Evolutionary conservation across 208 protist species (phyloP), one percentile per base, ranked within the genome.

Genomic region (Tritrichomonas musculus): DNA sequence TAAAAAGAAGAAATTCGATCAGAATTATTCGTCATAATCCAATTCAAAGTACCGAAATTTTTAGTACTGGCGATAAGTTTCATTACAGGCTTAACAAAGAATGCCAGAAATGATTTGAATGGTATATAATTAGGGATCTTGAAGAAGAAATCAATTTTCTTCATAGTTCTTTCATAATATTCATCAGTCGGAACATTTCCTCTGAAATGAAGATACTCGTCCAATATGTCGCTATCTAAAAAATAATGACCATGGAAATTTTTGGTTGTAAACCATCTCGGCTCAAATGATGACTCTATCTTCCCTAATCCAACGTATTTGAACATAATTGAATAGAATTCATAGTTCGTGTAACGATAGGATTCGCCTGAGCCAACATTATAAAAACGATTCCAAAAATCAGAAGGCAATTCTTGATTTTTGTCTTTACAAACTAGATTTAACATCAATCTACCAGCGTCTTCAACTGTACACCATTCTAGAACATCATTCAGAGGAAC

Each of bases 181-280:
- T 50, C 73, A n/a, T 50, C 41, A 30, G 41, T 82, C 50, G 33
- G 41, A 82, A 82, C 25, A 30, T 82, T 82, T n/a, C 0, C 41
- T 50, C 73, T 47, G 73, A 82, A 82, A 5, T 82, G n/a, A 2
- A 82, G 22, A 30, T n/a, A 50, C 0, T 14, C 30, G 1, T 82
- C 73, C 20, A 82, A 20, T 30, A 33, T 30, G 20, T 82, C 73
- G 50, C 73, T 53, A 53, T 82, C 73, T n/a, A 30, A 14, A 53
- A 47, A 82, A 9, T 30, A 82, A 53, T 82, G 73, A 36, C 73
- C 73, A 44, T 82, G 73, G 73, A 82, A 82, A 36, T 82, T 82
- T 3, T 30, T 9, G 47, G 73, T 82, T 47, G 41, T 36, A 53
- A 82, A 82, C 73, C 73, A 82, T 8, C 50, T 82, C n/a, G 73